Conservation (phyloP, 2,329 filamentous ascomycete species). For the Ophiostoma himal-ulmi region DNA sequence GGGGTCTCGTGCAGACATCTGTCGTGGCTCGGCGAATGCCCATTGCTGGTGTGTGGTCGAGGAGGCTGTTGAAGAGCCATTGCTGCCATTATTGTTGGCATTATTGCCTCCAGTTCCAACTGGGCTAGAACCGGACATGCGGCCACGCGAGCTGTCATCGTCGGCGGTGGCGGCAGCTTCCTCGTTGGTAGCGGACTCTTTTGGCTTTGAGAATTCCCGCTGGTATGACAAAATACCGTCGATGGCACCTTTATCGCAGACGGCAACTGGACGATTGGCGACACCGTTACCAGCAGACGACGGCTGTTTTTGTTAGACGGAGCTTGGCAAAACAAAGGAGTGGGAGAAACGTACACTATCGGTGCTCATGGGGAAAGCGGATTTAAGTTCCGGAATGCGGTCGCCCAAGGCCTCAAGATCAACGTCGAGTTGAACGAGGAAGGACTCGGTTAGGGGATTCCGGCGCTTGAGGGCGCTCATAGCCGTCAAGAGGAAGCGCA, state of each 20-base stretch:
- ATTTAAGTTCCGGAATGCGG: conserved; percentile 52
- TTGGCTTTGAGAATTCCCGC: conserved; percentile 21
- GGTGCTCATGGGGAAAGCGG: conserved; percentile 48
- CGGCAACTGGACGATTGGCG: conserved; percentile 19
- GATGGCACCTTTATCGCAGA: conserved; percentile 28
- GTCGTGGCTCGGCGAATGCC: conserved; percentile 37
- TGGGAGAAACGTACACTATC: conserved; percentile 43
- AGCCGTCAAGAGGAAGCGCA: conserved; percentile 85
- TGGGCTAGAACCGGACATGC: conserved; percentile 20
- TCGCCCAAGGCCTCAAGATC: conserved; percentile 72
- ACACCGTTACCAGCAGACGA: not conserved
- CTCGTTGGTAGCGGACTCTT: conserved; percentile 12
- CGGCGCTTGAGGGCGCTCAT: conserved; percentile 85
- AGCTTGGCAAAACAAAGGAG: not conserved
- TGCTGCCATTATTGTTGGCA: not conserved
- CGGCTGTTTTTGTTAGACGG: conserved; percentile 24
- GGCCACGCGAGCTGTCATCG: conserved; percentile 11
- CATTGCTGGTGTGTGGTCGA: conserved; percentile 28
- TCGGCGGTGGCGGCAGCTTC: conserved; percentile 14
- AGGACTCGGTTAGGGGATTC: conserved; percentile 90
- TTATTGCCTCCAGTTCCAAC: not conserved
- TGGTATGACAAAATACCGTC: conserved; percentile 41
- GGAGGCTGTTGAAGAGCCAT: conserved; percentile 10
- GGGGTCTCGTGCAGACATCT: conserved; percentile 33
- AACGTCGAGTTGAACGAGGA: conserved; percentile 86